phyloP scores from a whole-genome alignment of 306 rosid species.

The Herpetospermum pedunculosum region DNA sequence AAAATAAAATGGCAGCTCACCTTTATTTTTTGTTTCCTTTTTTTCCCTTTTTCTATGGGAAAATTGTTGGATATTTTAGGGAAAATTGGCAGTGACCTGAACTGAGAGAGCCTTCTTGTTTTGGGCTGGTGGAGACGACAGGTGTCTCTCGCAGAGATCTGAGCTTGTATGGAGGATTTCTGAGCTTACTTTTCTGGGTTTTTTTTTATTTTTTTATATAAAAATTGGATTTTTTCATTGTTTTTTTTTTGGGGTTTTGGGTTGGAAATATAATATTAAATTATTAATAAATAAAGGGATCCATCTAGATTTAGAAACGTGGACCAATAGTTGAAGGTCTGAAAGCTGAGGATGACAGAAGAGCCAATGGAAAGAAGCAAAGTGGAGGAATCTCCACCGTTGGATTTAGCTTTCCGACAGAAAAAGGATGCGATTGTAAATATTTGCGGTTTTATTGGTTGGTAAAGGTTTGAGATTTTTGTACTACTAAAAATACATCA shows the following conservation, averaged over 20 bases:
- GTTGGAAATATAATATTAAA: background rate
- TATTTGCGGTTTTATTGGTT: constrained; percentile 15
- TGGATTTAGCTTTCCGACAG: constrained; percentile 40
- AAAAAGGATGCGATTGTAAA: constrained; percentile 10
- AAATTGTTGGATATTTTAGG: constrained; percentile 1
- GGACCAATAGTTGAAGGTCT: constrained; percentile 26
- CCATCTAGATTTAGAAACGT: constrained; percentile 31
- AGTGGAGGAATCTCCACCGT: constrained; percentile 28
- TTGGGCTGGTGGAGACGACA: background rate
- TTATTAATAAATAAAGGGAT: background rate
- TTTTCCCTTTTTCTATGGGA: background rate
- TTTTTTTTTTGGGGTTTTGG: background rate
- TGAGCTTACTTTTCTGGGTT: constrained; percentile 11
- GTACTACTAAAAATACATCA: background rate
- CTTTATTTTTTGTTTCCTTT: background rate
- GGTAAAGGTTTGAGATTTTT: constrained; percentile 9
- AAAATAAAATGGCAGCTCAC: constrained; percentile 3
- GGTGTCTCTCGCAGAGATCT: constrained; percentile 2
- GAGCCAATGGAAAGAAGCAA: constrained; percentile 12
- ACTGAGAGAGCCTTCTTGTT: background rate
- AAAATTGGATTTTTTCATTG: no score
- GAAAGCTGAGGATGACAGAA: constrained; percentile 21
- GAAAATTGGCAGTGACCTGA: background rate
- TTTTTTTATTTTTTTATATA: background rate
- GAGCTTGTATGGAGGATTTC: constrained; percentile 28